These are phyloP conservation scores for Schwanniomyces polymorphus DNA, from an alignment of 805 yeast genomes.

Conservation along the genomic window DNA sequence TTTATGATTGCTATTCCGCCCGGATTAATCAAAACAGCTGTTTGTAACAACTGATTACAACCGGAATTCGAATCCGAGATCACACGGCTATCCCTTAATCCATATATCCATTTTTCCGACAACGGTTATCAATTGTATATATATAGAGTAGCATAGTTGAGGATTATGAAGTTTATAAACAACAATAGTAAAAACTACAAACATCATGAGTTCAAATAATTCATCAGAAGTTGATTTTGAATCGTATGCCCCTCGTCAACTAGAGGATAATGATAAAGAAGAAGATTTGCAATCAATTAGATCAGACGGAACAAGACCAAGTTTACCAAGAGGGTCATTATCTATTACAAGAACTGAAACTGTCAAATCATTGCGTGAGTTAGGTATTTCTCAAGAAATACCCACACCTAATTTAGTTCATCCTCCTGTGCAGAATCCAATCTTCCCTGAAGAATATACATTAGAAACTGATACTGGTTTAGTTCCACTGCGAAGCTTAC, in stretches of 20 bases:
- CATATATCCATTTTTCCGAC: neutral
- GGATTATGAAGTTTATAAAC: neutral
- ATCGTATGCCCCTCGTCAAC: neutral
- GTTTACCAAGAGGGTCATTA: conserved; percentile 19
- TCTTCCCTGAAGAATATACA: conserved; percentile 91
- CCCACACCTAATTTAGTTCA: conserved; percentile 52
- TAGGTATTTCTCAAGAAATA: conserved; percentile 57
- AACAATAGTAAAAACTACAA: neutral
- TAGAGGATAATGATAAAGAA: neutral
- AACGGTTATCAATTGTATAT: neutral
- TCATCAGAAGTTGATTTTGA: neutral
- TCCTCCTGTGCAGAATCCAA: conserved; percentile 56
- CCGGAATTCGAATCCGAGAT: neutral
- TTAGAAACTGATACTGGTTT: conserved; percentile 86
- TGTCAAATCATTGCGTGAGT: conserved; percentile 60
- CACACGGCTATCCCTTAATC: neutral
- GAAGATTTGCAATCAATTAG: conserved; percentile 47
- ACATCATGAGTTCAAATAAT: neutral
- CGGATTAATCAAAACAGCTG: neutral
- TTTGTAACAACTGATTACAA: neutral
- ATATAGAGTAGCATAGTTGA: neutral
- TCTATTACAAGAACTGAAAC: conserved; percentile 67
- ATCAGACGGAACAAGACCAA: conserved; percentile 19
- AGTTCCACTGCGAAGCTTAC: conserved; percentile 76
- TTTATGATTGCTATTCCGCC: neutral